Conservation (phyloP, 305 asterid genomes). For the Fraxinus velutina region DNA sequence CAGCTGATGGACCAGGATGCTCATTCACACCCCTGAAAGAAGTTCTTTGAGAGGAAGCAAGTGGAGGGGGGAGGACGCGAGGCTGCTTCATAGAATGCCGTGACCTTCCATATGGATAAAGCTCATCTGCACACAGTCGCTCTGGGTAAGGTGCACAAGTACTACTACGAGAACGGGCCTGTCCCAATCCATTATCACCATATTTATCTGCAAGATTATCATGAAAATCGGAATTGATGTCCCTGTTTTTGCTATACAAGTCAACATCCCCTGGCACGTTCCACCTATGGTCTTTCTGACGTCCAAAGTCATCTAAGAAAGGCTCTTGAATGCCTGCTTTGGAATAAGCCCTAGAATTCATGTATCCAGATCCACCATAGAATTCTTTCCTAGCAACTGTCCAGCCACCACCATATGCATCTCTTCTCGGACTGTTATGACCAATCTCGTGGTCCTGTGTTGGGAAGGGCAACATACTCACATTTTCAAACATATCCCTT, state of each 20-base stretch:
- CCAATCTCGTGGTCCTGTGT: slow-evolving; percentile 52
- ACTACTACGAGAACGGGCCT: slow-evolving; percentile 45
- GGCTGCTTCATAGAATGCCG: slow-evolving; percentile 90
- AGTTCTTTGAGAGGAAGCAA: slow-evolving; percentile 58
- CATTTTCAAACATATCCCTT: slow-evolving; percentile 62
- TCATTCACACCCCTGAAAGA: slow-evolving; percentile 41
- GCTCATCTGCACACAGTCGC: slow-evolving; percentile 53
- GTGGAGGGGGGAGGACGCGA: slow-evolving; percentile 92
- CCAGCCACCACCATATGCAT: slow-evolving; percentile 57
- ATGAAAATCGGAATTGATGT: slow-evolving; percentile 54
- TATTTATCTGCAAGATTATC: slow-evolving; percentile 54
- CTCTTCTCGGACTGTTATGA: slow-evolving; percentile 61
- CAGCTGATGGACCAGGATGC: slow-evolving; percentile 44
- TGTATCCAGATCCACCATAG: slow-evolving; percentile 59
- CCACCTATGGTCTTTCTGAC: slow-evolving; percentile 68
- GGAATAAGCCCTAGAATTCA: slow-evolving; percentile 47
- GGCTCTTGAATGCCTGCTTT: slow-evolving; percentile 56
- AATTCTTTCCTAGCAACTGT: slow-evolving; percentile 54
- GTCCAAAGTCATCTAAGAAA: slow-evolving; percentile 59
- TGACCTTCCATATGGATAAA: slow-evolving; percentile 71
- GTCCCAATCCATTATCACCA: slow-evolving; percentile 72
- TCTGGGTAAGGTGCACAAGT: slow-evolving; percentile 56
- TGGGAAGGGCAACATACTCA: slow-evolving; percentile 41
- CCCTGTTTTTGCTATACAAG: slow-evolving; percentile 54
- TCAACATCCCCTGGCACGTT: slow-evolving; percentile 53